phyloP scores from a whole-genome alignment of 2,329 filamentous ascomycete species.

The Xylariaceae sp. region DNA sequence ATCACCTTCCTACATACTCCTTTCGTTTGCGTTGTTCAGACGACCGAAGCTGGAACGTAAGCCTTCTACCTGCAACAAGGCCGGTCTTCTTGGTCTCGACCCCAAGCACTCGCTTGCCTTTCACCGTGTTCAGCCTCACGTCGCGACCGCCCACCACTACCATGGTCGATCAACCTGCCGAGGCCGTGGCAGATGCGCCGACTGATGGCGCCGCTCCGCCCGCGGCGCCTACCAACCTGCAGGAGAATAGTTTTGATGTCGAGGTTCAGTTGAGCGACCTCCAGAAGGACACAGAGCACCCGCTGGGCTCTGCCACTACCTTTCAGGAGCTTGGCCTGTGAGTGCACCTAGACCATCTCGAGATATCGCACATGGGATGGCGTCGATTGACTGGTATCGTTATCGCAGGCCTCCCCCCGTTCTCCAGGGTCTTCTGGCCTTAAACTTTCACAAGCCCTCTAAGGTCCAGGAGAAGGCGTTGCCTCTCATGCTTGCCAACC shows the following conservation, averaged over 20 bases:
- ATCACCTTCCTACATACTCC: too few relatives aligned
- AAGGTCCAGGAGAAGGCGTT: constrained; percentile 97
- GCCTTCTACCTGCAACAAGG: too few relatives aligned
- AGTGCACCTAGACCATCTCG: constrained; percentile 26
- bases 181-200: constrained; percentile 25
- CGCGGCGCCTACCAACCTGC: constrained; percentile 39
- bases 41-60: too few relatives aligned
- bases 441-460: constrained; percentile 90
- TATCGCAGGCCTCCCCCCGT: constrained; percentile 31
- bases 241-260: constrained; percentile 77
- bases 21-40: too few relatives aligned
- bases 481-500: constrained; percentile 77
- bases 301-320: constrained; percentile 73
- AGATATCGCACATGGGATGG: neutral
- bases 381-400: neutral
- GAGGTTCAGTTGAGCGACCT: constrained; percentile 88
- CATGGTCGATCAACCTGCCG: constrained; percentile 17
- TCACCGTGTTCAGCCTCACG: neutral
- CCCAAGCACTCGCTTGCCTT: too few relatives aligned
- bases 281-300: constrained; percentile 78
- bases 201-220: constrained; percentile 27
- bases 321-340: constrained; percentile 86
- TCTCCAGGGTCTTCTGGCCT: constrained; percentile 65
- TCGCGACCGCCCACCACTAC: neutral
- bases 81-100: too few relatives aligned